A percentile compares a stretch with the other conserved stretches of the same genome.
Evolutionary conservation across 352 stramenopile genomes (phyloP).

Genomic region (Globisporangium cystogenes): DNA sequence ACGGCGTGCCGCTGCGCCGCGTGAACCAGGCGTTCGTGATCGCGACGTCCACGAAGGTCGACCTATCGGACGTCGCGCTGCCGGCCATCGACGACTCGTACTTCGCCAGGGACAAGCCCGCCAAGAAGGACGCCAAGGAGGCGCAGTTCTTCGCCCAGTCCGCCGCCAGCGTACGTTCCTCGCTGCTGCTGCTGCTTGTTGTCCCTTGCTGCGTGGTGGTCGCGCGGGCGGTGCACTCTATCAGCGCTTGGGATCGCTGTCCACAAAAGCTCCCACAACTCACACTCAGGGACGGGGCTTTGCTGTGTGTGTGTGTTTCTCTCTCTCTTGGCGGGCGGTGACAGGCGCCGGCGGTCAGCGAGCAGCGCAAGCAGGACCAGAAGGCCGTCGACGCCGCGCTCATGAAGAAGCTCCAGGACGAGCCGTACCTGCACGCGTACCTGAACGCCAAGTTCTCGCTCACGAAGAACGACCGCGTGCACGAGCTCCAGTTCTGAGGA

Average conservation of each 20-base stretch:
- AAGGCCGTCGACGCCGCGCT: constrained; percentile 95
- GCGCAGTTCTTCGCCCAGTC: constrained; percentile 97
- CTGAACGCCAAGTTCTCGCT: constrained; percentile 98
- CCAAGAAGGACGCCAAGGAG: constrained; percentile 91
- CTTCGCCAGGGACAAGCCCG: constrained; percentile 92
- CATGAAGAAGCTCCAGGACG: constrained; percentile 78
- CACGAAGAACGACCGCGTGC: constrained; percentile 95
- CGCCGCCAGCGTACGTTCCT: neutral
- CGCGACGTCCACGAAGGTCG: constrained; percentile 96
- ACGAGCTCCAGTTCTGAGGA: constrained; percentile 99
- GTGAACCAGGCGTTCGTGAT: constrained; percentile 99
- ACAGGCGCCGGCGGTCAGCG: constrained; percentile 91
- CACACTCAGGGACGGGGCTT: constrained; percentile 20
- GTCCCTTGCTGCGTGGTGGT: constrained; percentile 6
- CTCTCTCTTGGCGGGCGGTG: no score
- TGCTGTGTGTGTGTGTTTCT: constrained; percentile 30
- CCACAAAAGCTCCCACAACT: constrained; percentile 76
- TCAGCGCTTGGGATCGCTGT: constrained; percentile 91
- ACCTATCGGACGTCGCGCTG: constrained; percentile 92
- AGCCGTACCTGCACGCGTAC: constrained; percentile 97
- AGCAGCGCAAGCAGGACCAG: constrained; percentile 98
- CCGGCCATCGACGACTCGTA: constrained; percentile 95
- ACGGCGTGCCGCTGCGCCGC: constrained; percentile 97
- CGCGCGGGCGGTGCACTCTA: constrained; percentile 28
- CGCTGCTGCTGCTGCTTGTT: no score